Evolutionary conservation across 116 monocot genomes (phyloP).

Genomic region (Trichopus zeylanicus): DNA sequence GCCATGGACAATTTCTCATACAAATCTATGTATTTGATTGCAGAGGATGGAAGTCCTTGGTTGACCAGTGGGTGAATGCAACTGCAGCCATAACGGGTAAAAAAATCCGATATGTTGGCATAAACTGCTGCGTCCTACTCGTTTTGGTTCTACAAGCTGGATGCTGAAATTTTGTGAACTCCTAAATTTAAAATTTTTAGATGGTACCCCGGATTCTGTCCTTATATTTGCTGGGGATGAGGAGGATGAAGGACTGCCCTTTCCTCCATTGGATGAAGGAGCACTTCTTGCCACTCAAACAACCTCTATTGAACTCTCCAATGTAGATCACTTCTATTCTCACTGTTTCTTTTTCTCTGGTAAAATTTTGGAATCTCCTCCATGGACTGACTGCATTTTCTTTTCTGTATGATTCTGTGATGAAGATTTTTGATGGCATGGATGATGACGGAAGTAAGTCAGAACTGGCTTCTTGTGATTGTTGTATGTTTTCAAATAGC

Average conservation of each 20-base stretch:
- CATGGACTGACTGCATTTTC: slow-evolving; percentile 13
- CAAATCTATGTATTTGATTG: neutral
- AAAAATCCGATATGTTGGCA: neutral
- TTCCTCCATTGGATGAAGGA: slow-evolving; percentile 60
- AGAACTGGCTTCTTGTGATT: neutral
- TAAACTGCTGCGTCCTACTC: too few relatives aligned
- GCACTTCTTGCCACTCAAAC: slow-evolving; percentile 49
- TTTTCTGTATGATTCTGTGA: neutral
- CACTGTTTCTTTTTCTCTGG: neutral
- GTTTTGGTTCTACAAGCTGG: too few relatives aligned
- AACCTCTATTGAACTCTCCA: slow-evolving; percentile 38
- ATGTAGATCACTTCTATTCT: slow-evolving; percentile 16
- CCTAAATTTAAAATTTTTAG: slow-evolving; percentile 4
- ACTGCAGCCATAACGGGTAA: slow-evolving; percentile 6
- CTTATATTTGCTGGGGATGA: slow-evolving; percentile 18
- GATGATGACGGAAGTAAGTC: slow-evolving; percentile 79
- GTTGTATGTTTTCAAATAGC: neutral
- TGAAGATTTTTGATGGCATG: slow-evolving; percentile 60
- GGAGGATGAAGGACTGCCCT: slow-evolving; percentile 55
- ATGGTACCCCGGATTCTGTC: slow-evolving; percentile 24
- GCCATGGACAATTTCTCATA: neutral
- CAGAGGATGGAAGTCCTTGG: slow-evolving; percentile 14
- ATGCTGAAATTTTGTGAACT: neutral
- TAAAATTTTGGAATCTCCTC: neutral
- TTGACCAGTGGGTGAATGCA: slow-evolving; percentile 8